Conservation (phyloP, 768 basidiomycete genomes). For the Thelephora ganbajun region DNA sequence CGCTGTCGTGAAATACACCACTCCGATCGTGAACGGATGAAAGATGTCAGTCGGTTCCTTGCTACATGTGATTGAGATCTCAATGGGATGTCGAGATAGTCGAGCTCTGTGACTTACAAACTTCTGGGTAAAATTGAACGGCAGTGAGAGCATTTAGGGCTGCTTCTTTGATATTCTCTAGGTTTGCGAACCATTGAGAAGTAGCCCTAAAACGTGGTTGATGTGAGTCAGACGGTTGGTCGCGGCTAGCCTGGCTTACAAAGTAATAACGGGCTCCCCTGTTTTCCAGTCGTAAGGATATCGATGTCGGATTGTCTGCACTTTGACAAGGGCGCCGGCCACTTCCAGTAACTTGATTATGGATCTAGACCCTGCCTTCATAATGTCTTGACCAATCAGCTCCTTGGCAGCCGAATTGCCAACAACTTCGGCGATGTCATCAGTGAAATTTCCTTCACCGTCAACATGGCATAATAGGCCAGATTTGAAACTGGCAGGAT, state of each 20-base stretch:
- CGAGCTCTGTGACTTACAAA: slow-evolving; percentile 35
- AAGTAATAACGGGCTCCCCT: slow-evolving; percentile 80
- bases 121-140: slow-evolving; percentile 64
- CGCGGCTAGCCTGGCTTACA: slow-evolving; percentile 30
- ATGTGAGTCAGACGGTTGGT: not conserved
- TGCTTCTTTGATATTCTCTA: slow-evolving; percentile 67
- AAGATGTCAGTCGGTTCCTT: slow-evolving; percentile 76
- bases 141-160: slow-evolving; percentile 55
- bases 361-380: slow-evolving; percentile 55
- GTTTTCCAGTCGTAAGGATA: slow-evolving; percentile 99
- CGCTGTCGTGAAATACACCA: slow-evolving; percentile 99
- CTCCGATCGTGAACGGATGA: slow-evolving; percentile 79
- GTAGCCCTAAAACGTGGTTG: slow-evolving; percentile 50
- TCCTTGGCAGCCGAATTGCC: slow-evolving; percentile 28
- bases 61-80: slow-evolving; percentile 29
- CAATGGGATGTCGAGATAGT: not conserved
- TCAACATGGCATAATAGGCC: slow-evolving; percentile 74
- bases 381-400: slow-evolving; percentile 58
- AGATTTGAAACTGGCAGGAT: slow-evolving; percentile 20
- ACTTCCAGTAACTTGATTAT: slow-evolving; percentile 51
- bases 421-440: slow-evolving; percentile 41
- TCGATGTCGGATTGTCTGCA: slow-evolving; percentile 65
- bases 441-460: slow-evolving; percentile 54
- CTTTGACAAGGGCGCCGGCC: slow-evolving; percentile 41
- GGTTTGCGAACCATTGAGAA: slow-evolving; percentile 94